These are phyloP conservation scores for Xylaria castorea DNA, from an alignment of 495 filamentous ascomycete species.

Conservation along the genomic window DNA sequence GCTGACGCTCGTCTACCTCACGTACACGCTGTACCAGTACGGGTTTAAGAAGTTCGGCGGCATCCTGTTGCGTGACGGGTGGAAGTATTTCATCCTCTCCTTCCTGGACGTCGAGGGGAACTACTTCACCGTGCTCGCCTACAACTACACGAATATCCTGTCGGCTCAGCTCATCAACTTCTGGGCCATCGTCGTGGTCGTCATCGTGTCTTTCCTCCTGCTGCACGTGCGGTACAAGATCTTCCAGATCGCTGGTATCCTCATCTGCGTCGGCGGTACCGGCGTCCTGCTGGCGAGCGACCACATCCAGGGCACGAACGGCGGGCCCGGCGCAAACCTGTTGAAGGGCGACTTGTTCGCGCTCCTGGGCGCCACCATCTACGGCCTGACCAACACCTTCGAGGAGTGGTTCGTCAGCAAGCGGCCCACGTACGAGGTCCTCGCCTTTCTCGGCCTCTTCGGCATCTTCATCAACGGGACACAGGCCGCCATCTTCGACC, in stretches of 20 bases:
- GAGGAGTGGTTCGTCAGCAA: constrained; percentile 94
- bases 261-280: constrained; percentile 92
- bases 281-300: constrained; percentile 87
- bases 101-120: constrained; percentile 97
- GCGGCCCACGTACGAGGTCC: constrained; percentile 88
- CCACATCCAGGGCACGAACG: constrained; percentile 75
- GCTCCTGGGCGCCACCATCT: constrained; percentile 85
- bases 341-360: constrained; percentile 94
- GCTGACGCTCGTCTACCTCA: constrained; percentile 82
- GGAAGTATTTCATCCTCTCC: constrained; percentile 92
- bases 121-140: constrained; percentile 95
- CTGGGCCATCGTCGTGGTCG: constrained; percentile 96
- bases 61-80: constrained; percentile 73
- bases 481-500: constrained; percentile 90
- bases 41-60: constrained; percentile 73
- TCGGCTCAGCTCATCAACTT: constrained; percentile 97
- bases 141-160: constrained; percentile 88
- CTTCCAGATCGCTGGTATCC: constrained; percentile 82
- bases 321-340: constrained; percentile 67
- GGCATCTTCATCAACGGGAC: constrained; percentile 90
- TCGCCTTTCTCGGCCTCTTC: constrained; percentile 89
- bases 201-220: constrained; percentile 80
- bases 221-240: constrained; percentile 87
- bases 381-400: constrained; percentile 86
- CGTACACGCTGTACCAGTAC: constrained; percentile 81